Percentiles rank a stretch among this genome's conserved stretches.
phyloP scores from a whole-genome alignment of 768 basidiomycete genomes.

The Hebeloma cylindrosporum region DNA sequence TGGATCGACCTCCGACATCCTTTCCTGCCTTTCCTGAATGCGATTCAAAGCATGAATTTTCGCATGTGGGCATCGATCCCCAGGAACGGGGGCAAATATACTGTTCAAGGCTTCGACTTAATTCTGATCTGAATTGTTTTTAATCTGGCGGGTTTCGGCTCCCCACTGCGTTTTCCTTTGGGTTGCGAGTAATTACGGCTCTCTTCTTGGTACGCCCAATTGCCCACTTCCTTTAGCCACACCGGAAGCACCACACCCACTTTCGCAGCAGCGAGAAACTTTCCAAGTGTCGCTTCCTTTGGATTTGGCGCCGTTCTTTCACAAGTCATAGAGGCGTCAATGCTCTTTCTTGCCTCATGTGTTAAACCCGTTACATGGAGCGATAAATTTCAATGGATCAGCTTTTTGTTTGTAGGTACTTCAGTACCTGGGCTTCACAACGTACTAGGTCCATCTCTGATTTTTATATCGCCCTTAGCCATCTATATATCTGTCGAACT shows the following conservation, averaged over 20 bases:
- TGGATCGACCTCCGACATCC: constrained; percentile 69
- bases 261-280: too few species aligned
- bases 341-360: too few species aligned
- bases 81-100: constrained; percentile 89
- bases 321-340: too few species aligned
- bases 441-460: too few species aligned
- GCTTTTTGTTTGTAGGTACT: too few species aligned
- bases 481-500: too few species aligned
- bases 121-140: neutral
- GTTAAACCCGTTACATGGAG: too few species aligned
- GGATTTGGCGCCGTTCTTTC: too few species aligned
- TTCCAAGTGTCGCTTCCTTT: too few species aligned
- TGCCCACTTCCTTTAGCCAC: constrained; percentile 52
- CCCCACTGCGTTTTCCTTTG: constrained; percentile 82
- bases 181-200: constrained; percentile 68
- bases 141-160: constrained; percentile 73
- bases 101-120: constrained; percentile 54
- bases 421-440: too few species aligned
- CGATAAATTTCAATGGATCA: too few species aligned
- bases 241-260: constrained; percentile 4
- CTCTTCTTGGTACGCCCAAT: constrained; percentile 53
- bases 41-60: constrained; percentile 78
- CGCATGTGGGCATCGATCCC: constrained; percentile 71
- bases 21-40: constrained; percentile 75
- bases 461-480: too few species aligned